Evolutionary conservation across 192 early-diverging fungal species (phyloP), one percentile per base, ranked within the genome.

Genomic region (Hyaloraphidium curvatum): DNA sequence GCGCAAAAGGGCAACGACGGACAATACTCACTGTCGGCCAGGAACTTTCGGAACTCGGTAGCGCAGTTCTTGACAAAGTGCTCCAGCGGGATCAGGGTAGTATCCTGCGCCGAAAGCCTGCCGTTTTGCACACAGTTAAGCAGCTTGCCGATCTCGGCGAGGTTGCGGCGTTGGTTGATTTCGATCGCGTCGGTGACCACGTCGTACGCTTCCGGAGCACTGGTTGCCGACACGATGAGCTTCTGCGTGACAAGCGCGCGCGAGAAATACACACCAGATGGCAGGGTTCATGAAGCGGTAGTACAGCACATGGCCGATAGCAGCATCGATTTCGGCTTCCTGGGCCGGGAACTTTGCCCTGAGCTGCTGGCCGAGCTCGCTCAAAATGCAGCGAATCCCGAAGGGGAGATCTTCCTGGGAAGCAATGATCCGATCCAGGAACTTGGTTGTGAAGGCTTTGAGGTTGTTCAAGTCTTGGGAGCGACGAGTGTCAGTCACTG

Each of bases 251-350:
- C 40, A 21, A 57, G 50, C 9, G n/a, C 17, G 40, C 56, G 23
- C 14, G 13, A 43, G 13, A 43, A 66, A 59, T 63, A 81, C 68
- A 91, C 78, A 55, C 54, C 50, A 54, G 28, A 99, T 95, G 2
- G 86, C 93, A 19, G 96, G 96, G 67, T 90, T 97, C 62, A 99
- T 84, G 66, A 96, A 99, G 30, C 91, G 81, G 66, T 99, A 97
- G 71, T 93, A 99, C 22, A 99, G 79, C 55, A 97, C 67, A 55
- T 99, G 86, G 1, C 93, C 91, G 28, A 99, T 79, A 28, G 91
- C 73, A 59, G 82, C 85, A 50, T 81, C 77, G 39, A 97, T 83
- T 52, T 84, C 81, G 26, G 73, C 74, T 50, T 87, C 82, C 7
- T 75, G 63, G 59, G 87, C 79, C 0, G 79, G 67, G 75, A 96